A percentile compares a stretch with the other conserved stretches of the same genome.
phyloP scores from a whole-genome alignment of 1,139 yeast species.

The Arxiozyma heterogenica region DNA sequence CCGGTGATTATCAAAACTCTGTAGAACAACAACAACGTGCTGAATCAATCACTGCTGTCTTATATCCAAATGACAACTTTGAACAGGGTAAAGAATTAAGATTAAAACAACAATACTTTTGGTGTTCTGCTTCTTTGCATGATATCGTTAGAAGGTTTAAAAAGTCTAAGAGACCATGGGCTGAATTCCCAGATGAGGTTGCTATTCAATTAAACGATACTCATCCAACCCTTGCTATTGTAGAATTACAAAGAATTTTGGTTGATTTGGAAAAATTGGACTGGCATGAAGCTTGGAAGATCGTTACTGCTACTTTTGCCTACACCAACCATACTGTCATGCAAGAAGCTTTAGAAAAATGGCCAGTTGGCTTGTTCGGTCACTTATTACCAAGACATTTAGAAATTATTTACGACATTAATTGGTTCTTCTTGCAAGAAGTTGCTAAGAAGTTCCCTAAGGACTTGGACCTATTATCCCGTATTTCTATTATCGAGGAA shows the following conservation, averaged over 20 bases:
- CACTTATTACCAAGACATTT: slow-evolving; percentile 81
- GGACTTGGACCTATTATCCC: slow-evolving; percentile 52
- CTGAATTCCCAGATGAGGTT: slow-evolving; percentile 71
- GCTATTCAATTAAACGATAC: slow-evolving; percentile 94
- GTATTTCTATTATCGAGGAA: slow-evolving; percentile 84
- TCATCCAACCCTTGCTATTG: slow-evolving; percentile 87
- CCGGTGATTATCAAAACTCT: slow-evolving; percentile 83
- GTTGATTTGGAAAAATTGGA: slow-evolving; percentile 73
- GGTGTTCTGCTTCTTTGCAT: slow-evolving; percentile 92
- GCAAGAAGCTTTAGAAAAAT: slow-evolving; percentile 90
- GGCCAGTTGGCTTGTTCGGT: slow-evolving; percentile 82
- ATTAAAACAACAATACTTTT: slow-evolving; percentile 90
- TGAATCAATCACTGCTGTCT: slow-evolving; percentile 82
- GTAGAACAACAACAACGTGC: slow-evolving; percentile 81
- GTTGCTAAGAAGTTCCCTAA: slow-evolving; percentile 72
- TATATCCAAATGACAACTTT: slow-evolving; percentile 89
- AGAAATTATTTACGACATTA: slow-evolving; percentile 83
- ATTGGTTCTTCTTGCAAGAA: slow-evolving; percentile 63
- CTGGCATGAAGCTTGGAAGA: slow-evolving; percentile 81
- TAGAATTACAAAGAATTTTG: slow-evolving; percentile 78
- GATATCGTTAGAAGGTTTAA: slow-evolving; percentile 88
- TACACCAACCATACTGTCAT: slow-evolving; percentile 93
- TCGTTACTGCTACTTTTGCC: slow-evolving; percentile 74
- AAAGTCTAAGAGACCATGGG: slow-evolving; percentile 71
- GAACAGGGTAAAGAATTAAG: slow-evolving; percentile 86